Conservation (phyloP, 164 flowering plant genomes). For the Dillenia turbinata region DNA sequence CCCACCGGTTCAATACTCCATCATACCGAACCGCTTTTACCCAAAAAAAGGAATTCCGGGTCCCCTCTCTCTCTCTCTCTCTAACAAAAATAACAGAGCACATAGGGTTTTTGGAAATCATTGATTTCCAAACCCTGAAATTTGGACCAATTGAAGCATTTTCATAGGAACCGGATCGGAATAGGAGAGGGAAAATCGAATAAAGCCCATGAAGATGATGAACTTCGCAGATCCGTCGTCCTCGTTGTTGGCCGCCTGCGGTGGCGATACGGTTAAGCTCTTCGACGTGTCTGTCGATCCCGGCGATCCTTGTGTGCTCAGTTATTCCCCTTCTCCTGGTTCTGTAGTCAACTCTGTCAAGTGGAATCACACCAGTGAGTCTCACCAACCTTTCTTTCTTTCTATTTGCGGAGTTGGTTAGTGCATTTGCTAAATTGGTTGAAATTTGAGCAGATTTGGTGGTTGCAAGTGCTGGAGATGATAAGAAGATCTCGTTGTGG, state of each 20-base stretch:
- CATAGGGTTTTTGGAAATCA: no score
- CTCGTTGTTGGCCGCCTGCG: constrained; percentile 67
- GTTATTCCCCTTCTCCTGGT: constrained; percentile 81
- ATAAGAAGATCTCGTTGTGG: constrained; percentile 80
- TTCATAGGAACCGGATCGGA: no score
- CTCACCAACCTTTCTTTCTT: neutral
- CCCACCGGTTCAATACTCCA: no score
- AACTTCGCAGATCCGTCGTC: constrained; percentile 50
- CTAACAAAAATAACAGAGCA: no score
- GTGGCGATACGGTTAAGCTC: constrained; percentile 88
- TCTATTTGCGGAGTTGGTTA: neutral
- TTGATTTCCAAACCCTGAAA: no score
- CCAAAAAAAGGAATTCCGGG: no score
- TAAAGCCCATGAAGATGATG: constrained; percentile 18
- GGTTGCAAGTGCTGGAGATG: constrained; percentile 96
- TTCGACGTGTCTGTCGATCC: constrained; percentile 64
- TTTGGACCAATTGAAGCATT: no score
- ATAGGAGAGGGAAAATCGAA: no score
- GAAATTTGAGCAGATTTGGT: constrained; percentile 67
- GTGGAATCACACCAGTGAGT: constrained; percentile 98
- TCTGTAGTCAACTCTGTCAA: constrained; percentile 73
- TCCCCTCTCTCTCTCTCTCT: no score
- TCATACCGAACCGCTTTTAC: no score
- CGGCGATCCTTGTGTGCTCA: constrained; percentile 84
- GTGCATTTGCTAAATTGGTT: neutral